Evolutionary conservation across 495 filamentous ascomycete species (phyloP).

Genomic region (Xylaria longipes): DNA sequence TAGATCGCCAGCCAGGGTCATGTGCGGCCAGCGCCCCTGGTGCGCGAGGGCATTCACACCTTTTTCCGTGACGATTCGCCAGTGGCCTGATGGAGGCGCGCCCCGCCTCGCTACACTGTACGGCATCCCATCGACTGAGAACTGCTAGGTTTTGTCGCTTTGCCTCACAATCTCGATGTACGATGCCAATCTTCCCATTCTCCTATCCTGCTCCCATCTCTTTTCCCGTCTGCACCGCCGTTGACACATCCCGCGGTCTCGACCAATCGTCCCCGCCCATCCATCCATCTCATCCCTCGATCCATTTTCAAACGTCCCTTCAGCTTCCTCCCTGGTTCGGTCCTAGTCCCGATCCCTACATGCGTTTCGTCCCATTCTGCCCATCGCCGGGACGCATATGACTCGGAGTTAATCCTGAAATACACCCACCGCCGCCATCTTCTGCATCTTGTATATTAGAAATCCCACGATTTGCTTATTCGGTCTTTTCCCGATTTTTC

Average conservation of each 20-base stretch:
- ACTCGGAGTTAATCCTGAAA: constrained; percentile 10
- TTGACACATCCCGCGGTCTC: constrained; percentile 2
- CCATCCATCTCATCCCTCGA: constrained; percentile 8
- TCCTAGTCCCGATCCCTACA: constrained; percentile 1
- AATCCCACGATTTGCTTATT: background rate
- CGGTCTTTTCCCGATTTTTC: background rate
- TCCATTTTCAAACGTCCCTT: background rate
- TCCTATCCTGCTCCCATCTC: background rate
- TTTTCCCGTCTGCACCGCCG: background rate
- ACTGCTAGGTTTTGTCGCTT: background rate
- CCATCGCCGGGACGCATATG: background rate
- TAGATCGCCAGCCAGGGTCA: constrained; percentile 15
- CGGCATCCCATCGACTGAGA: background rate
- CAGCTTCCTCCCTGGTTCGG: background rate
- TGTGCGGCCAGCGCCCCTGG: constrained; percentile 4
- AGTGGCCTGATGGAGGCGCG: background rate
- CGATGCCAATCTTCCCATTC: constrained; percentile 1
- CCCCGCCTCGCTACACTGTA: background rate
- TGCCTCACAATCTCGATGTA: constrained; percentile 16
- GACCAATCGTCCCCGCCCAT: constrained; percentile 1
- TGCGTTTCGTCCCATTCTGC: background rate
- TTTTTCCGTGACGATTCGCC: constrained; percentile 1
- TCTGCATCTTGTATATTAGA: background rate
- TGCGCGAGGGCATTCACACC: constrained; percentile 18
- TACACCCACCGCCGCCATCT: background rate